A percentile compares a stretch with the other conserved stretches of the same genome.
Conservation (phyloP, 2,329 filamentous ascomycete species). For the Ascochyta lentis region DNA sequence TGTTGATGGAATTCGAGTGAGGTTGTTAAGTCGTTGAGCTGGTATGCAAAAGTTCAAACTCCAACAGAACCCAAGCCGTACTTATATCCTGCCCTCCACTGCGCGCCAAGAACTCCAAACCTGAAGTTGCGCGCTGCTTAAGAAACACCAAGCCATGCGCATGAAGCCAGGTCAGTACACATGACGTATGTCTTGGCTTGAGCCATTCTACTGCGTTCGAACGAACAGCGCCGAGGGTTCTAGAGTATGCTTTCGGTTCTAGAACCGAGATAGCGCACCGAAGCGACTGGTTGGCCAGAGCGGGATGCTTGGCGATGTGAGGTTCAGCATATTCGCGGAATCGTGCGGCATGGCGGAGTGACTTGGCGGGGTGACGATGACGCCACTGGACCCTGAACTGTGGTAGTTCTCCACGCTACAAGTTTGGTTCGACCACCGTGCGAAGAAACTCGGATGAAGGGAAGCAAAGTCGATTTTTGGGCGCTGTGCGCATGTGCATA, state of each 20-base stretch:
- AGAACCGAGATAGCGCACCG: conserved; percentile 12
- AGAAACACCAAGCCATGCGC: conserved; percentile 15
- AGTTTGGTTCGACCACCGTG: not conserved
- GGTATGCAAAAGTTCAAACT: not conserved
- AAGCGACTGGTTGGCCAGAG: conserved; percentile 1
- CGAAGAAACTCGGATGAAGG: not conserved
- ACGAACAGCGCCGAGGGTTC: conserved; percentile 5
- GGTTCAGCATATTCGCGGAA: conserved; percentile 8
- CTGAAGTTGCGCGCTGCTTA: conserved; percentile 19
- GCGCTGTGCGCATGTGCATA: too few relatives aligned
- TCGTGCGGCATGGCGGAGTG: conserved; percentile 3
- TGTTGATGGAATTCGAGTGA: conserved; percentile 14
- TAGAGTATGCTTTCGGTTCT: conserved; percentile 16
- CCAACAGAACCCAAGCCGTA: conserved; percentile 14
- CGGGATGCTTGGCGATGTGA: conserved; percentile 22
- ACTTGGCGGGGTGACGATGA: conserved; percentile 24
- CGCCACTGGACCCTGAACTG: conserved; percentile 15
- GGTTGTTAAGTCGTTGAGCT: conserved; percentile 16
- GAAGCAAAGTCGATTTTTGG: not conserved
- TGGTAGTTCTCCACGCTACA: not conserved
- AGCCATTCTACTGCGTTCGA: not conserved
- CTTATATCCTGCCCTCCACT: conserved; percentile 4
- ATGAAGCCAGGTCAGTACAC: conserved; percentile 12
- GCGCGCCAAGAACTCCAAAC: conserved; percentile 7
- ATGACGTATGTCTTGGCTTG: conserved; percentile 27